These are phyloP conservation scores for Exophiala viscosa DNA, from an alignment of 2,329 filamentous ascomycete genomes.

Conservation along the genomic window DNA sequence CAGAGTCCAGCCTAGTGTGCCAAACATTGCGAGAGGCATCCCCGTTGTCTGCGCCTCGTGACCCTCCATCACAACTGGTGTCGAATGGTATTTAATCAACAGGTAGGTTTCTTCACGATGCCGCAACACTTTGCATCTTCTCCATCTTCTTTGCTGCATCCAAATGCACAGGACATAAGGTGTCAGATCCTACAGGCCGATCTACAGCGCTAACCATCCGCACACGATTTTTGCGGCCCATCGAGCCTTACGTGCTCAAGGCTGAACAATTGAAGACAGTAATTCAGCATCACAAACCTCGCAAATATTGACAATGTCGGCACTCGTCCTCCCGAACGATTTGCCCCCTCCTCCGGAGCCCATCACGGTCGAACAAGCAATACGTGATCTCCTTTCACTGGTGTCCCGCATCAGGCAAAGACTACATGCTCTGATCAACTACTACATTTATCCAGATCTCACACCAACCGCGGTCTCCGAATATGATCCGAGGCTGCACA, in stretches of 20 bases:
- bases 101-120: no score
- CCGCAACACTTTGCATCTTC: no score
- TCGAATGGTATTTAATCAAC: no score
- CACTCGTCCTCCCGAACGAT: not conserved
- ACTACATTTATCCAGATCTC: slow-evolving; percentile 27
- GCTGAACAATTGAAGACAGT: no score
- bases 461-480: slow-evolving; percentile 24
- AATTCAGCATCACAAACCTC: not conserved
- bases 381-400: slow-evolving; percentile 16
- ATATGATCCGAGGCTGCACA: slow-evolving; percentile 29
- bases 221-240: no score
- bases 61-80: not conserved
- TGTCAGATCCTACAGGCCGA: no score
- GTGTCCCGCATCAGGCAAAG: slow-evolving; percentile 22
- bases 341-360: slow-evolving; percentile 16
- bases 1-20: slow-evolving; percentile 1
- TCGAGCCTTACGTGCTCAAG: no score
- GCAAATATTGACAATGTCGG: not conserved
- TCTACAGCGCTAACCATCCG: no score
- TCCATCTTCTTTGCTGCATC: no score
- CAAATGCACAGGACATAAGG: no score
- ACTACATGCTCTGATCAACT: slow-evolving; percentile 26
- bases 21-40: no score
- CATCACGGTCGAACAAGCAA: slow-evolving; percentile 21
- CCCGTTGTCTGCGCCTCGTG: not conserved